Base-by-base conservation (phyloP, 257 asterid genomes). In the Solanum arcanum region DNA sequence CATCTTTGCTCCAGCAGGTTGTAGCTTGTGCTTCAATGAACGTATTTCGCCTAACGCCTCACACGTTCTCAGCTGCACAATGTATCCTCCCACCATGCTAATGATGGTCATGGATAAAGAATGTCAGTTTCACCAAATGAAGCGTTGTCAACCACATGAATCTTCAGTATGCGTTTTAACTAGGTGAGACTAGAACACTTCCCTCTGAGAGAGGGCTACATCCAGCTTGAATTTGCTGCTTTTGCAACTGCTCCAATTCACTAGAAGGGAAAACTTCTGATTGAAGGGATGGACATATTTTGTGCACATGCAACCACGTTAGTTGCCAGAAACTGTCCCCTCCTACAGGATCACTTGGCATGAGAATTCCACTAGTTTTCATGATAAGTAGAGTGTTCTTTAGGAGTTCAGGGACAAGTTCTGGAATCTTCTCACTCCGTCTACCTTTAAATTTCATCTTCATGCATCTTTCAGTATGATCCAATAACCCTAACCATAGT, bases 381-480 rank as follows among this genome's bases (percentile, higher is more conserved):
- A 96, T 93, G 87, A 95, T 92, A 31, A 94, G 92, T 74, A 96
- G 88, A 6, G 95, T 93, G 92, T 94, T 96, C 91, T 95, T 96
- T 85, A 96, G 92, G 89, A 96, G 96, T 92, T 96, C 99, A 1
- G 98, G 99, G 20, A 96, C 94, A 77, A 96, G 87, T 85, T 95
- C 99, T 6, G 94, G 96, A 78, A 96, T 89, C 92, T 92, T 95
- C 86, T 95, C 98, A 44, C 99, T 93, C 64, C 90, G 86, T 90
- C 92, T 96, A 86, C 97, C 98, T 92, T 95, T 91, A 84, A 92
- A 91, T 88, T 91, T 94, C 91, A 95, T 85, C 87, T 92, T 95
- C 95, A 91, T 90, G 89, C 83, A 91, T 52, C 81, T 92, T 75
- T 96, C 98, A 93, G 93, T 83, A 56, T 92, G 90, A 56, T 91